Conservation (phyloP, 306 rosid genomes). For the Nissolia schottii region DNA sequence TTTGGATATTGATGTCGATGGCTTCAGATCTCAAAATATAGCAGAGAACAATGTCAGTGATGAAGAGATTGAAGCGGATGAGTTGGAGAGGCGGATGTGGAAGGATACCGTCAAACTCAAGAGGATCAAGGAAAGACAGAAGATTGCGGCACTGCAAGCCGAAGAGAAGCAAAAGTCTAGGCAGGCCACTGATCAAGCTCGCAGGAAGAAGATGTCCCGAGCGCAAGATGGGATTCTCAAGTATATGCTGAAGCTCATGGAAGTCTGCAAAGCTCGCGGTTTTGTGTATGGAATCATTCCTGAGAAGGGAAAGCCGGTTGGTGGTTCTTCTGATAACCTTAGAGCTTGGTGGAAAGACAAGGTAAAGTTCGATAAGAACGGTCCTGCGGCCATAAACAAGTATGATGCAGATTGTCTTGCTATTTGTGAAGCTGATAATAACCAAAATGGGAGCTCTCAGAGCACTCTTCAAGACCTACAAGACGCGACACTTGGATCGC, state of each 20-base stretch:
- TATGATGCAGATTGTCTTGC: slow-evolving; percentile 85
- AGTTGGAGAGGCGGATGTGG: slow-evolving; percentile 93
- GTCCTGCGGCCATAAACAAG: slow-evolving; percentile 87
- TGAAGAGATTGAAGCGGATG: slow-evolving; percentile 88
- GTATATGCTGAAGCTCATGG: slow-evolving; percentile 97
- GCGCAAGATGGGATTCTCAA: slow-evolving; percentile 99
- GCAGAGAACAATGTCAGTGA: slow-evolving; percentile 95
- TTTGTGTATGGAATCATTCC: slow-evolving; percentile 96
- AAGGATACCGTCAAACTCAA: slow-evolving; percentile 89
- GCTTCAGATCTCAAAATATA: slow-evolving; percentile 61
- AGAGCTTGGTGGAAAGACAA: slow-evolving; percentile 99
- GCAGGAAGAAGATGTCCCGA: slow-evolving; percentile 95
- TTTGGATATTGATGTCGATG: slow-evolving; percentile 80
- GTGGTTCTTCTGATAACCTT: slow-evolving; percentile 91
- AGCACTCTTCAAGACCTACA: slow-evolving; percentile 86
- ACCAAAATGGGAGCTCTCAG: slow-evolving; percentile 55
- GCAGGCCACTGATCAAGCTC: slow-evolving; percentile 80
- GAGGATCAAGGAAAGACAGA: slow-evolving; percentile 82
- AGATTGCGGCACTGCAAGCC: slow-evolving; percentile 64
- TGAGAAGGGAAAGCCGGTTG: slow-evolving; percentile 93
- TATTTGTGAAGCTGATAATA: slow-evolving; percentile 62
- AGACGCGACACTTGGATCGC: slow-evolving; percentile 99
- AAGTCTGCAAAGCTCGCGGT: slow-evolving; percentile 96
- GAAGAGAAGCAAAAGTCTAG: slow-evolving; percentile 79
- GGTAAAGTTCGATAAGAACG: slow-evolving; percentile 91